Conservation (phyloP, 176 grass and related monocot genomes). For the Typha latifolia region DNA sequence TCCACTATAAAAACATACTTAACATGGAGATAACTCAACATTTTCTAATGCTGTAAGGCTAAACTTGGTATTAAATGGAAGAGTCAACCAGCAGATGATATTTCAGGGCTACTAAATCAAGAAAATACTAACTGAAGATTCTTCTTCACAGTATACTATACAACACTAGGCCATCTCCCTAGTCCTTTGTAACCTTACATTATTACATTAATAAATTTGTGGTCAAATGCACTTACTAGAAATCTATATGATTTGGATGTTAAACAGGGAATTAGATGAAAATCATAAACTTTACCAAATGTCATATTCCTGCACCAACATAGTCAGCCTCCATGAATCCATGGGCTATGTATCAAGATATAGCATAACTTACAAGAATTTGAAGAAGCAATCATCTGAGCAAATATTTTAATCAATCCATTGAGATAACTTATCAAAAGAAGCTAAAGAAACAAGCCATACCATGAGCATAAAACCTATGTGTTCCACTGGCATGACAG, state of each 20-base stretch:
- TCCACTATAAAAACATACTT: too few relatives aligned
- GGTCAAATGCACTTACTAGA: neutral
- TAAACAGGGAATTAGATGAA: neutral
- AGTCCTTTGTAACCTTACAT: neutral
- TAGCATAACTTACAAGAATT: too few relatives aligned
- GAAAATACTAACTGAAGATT: too few relatives aligned
- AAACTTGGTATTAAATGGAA: too few relatives aligned
- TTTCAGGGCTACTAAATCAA: too few relatives aligned
- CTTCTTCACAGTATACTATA: neutral
- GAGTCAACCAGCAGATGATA: too few relatives aligned
- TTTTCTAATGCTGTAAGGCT: too few relatives aligned
- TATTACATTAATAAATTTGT: neutral
- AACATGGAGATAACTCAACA: too few relatives aligned
- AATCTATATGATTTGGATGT: neutral
- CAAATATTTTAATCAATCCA: neutral
- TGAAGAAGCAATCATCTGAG: too few relatives aligned
- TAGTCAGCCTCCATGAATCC: too few relatives aligned
- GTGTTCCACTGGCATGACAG: conserved; percentile 95
- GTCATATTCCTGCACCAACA: neutral
- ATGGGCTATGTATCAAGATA: neutral
- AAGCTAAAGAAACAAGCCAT: conserved; percentile 12
- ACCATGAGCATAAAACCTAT: conserved; percentile 99
- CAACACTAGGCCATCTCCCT: neutral
- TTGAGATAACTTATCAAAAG: conserved; percentile 1
- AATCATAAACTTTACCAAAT: neutral